Evolutionary conservation across 257 asterid genomes (phyloP).

Genomic region (Nyctanthes arbortristis): DNA sequence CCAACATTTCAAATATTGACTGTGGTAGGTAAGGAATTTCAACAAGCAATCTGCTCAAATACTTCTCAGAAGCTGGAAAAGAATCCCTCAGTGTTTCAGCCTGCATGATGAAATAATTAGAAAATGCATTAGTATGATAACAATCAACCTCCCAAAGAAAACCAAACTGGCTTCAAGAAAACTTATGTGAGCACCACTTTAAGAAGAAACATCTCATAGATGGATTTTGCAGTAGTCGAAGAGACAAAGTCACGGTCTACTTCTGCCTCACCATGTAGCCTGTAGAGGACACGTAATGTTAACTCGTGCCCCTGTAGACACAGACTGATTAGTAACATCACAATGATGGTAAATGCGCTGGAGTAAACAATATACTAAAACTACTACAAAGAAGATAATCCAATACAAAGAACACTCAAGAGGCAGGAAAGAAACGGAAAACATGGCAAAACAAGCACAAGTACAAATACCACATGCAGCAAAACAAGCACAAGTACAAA

Average conservation of each 20-base stretch:
- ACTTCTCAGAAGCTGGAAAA: conserved; percentile 97
- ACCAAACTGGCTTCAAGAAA: conserved; percentile 25
- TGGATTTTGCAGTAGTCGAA: conserved; percentile 87
- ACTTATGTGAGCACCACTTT: conserved; percentile 62
- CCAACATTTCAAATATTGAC: conserved; percentile 71
- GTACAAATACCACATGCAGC: background rate
- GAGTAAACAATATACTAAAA: background rate
- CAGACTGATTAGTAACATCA: conserved; percentile 50
- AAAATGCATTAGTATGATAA: conserved; percentile 21
- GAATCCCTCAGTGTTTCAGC: conserved; percentile 87
- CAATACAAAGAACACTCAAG: background rate
- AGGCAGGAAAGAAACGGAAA: conserved; percentile 20
- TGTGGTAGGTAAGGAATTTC: conserved; percentile 93
- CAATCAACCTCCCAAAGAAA: conserved; percentile 24
- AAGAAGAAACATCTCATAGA: conserved; percentile 85
- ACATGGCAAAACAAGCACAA: conserved; percentile 8
- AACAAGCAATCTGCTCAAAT: conserved; percentile 83
- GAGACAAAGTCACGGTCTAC: conserved; percentile 83
- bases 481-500: background rate
- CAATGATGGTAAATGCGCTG: conserved; percentile 10
- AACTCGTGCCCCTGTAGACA: conserved; percentile 98
- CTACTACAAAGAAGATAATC: conserved; percentile 19
- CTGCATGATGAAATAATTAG: conserved; percentile 44
- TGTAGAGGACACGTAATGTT: conserved; percentile 92
- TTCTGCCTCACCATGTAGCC: conserved; percentile 97